These are phyloP conservation scores for Solanum sejunctum DNA, from an alignment of 257 asterid species.

Conservation along the genomic window DNA sequence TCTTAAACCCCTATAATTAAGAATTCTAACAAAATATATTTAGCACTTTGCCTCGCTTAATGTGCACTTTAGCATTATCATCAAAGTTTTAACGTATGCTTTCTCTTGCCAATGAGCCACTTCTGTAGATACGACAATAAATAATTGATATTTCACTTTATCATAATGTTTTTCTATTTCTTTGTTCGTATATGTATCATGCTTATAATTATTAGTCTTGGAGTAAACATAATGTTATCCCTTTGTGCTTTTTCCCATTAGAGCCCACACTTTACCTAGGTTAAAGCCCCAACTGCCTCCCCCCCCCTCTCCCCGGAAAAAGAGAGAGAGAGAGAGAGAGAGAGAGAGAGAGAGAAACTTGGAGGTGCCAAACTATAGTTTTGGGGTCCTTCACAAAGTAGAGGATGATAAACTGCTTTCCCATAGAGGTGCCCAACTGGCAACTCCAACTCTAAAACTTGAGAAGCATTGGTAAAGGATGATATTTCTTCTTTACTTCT, in stretches of 20 bases:
- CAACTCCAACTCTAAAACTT: not conserved
- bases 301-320: too few relatives aligned
- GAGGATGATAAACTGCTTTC: not conserved
- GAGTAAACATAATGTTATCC: not conserved
- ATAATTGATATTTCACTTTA: not conserved
- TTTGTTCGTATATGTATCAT: not conserved
- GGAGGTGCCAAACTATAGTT: too few relatives aligned
- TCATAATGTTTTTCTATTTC: not conserved
- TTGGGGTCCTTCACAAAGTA: not conserved
- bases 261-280: not conserved
- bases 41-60: not conserved
- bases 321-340: too few relatives aligned
- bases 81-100: not conserved
- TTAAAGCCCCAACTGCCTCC: not conserved
- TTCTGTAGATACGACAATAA: not conserved
- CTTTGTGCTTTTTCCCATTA: not conserved
- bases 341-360: too few relatives aligned
- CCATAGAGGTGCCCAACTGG: not conserved
- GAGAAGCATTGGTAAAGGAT: not conserved
- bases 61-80: not conserved
- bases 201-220: not conserved
- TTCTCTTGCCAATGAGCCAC: not conserved
- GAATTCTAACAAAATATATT: not conserved
- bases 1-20: too few relatives aligned
- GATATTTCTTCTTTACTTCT: not conserved